These are phyloP conservation scores for Metarhizium album DNA, from an alignment of 2,329 filamentous ascomycete genomes.

Conservation along the genomic window DNA sequence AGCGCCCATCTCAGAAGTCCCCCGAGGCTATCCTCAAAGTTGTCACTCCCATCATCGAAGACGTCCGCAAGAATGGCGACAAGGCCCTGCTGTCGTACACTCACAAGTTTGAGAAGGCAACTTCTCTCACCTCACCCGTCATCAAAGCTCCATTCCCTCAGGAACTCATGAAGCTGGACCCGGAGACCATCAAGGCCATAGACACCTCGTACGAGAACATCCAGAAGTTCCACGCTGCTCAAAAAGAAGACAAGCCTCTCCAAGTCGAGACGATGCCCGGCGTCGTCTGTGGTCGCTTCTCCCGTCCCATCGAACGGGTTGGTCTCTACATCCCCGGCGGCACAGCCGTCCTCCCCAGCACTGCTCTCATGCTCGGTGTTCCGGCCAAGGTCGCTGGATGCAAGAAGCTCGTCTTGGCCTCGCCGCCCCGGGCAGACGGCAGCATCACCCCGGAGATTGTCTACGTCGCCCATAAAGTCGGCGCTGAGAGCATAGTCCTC, in stretches of 20 bases:
- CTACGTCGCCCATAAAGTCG: conserved; percentile 93
- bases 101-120: conserved; percentile 96
- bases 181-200: conserved; percentile 84
- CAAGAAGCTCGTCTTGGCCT: conserved; percentile 87
- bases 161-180: conserved; percentile 72
- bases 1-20: conserved; percentile 86
- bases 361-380: conserved; percentile 94
- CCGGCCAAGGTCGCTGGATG: conserved; percentile 96
- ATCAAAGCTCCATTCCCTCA: conserved; percentile 80
- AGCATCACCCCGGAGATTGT: conserved; percentile 94
- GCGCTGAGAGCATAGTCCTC: conserved; percentile 89
- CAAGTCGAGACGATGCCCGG: conserved; percentile 96
- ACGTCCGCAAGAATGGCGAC: conserved; percentile 75
- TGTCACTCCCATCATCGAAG: conserved; percentile 82
- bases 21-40: conserved; percentile 90
- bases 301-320: conserved; percentile 86
- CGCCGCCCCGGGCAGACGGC: conserved; percentile 80
- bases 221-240: conserved; percentile 82
- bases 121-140: conserved; percentile 78
- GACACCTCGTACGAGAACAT: conserved; percentile 94
- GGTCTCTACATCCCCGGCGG: conserved; percentile 93
- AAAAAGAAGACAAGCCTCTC: conserved; percentile 73
- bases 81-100: conserved; percentile 85
- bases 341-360: conserved; percentile 93
- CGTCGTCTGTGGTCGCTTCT: conserved; percentile 87